phyloP scores from a whole-genome alignment of 78 protist species.

The Chrysochromulina parva region DNA sequence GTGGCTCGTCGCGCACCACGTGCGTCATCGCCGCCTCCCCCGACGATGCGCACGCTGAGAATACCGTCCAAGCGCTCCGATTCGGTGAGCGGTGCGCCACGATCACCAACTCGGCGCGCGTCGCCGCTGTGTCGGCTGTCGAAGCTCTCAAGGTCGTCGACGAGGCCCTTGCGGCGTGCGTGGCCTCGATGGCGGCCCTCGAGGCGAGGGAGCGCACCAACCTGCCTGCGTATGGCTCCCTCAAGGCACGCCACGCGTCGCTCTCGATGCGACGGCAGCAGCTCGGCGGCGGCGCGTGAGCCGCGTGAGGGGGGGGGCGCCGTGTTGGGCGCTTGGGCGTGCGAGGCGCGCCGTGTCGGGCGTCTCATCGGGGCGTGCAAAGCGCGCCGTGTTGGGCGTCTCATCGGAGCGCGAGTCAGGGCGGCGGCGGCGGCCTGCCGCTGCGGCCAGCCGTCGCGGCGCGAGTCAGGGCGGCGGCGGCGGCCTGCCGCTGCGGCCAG shows the following conservation, averaged over 20 bases:
- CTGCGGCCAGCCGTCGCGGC: too few species aligned
- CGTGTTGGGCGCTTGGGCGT: too few species aligned
- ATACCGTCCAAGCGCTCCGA: conserved; percentile 10
- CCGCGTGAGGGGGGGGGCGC: too few species aligned
- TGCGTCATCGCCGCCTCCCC: background rate
- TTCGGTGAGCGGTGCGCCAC: conserved; percentile 34
- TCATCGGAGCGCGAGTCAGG: too few species aligned
- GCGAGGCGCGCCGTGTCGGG: too few species aligned
- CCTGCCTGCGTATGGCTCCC: background rate
- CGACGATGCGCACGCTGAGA: conserved; percentile 17
- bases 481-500: too few species aligned
- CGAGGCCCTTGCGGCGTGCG: conserved; percentile 23
- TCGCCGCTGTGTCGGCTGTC: background rate
- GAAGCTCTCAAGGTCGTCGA: conserved; percentile 27
- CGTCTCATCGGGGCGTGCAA: too few species aligned
- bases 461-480: too few species aligned
- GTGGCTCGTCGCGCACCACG: conserved; percentile 35
- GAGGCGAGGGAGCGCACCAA: background rate
- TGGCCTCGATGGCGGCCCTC: background rate
- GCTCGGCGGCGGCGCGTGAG: background rate
- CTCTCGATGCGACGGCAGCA: background rate
- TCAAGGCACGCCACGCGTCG: background rate
- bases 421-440: too few species aligned
- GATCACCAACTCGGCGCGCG: background rate
- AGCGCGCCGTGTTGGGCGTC: too few species aligned